phyloP scores from a whole-genome alignment of 495 filamentous ascomycete genomes.

The Penicillium coprophilum region DNA sequence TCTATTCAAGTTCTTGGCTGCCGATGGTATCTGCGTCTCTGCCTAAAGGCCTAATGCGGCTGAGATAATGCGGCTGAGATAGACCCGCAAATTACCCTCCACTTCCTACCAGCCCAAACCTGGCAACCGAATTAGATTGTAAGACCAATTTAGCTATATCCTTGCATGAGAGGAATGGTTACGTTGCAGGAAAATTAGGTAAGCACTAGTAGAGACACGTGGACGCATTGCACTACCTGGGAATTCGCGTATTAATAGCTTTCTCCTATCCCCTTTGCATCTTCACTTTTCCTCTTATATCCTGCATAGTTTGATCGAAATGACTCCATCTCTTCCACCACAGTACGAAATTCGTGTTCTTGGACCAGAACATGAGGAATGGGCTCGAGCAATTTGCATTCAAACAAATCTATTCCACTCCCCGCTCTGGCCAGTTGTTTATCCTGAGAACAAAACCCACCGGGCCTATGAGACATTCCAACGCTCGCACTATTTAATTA shows the following conservation, averaged over 20 bases:
- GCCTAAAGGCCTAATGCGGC: too few species aligned
- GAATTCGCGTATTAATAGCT: neutral
- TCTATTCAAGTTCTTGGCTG: too few species aligned
- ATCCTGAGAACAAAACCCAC: neutral
- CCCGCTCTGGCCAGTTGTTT: constrained; percentile 27
- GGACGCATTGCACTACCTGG: neutral
- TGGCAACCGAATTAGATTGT: too few species aligned
- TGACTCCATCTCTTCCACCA: neutral
- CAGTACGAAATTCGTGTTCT: constrained; percentile 19
- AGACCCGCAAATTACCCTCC: too few species aligned
- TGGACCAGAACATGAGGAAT: constrained; percentile 32
- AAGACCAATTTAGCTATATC: too few species aligned
- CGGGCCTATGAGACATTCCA: neutral
- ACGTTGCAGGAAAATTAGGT: too few species aligned
- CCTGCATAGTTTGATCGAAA: neutral
- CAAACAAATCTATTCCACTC: constrained; percentile 41
- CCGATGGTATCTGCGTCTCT: too few species aligned
- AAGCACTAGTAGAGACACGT: too few species aligned
- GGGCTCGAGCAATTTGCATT: constrained; percentile 36
- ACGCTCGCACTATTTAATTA: neutral
- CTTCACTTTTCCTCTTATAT: neutral
- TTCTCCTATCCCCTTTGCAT: neutral
- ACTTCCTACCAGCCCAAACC: too few species aligned
- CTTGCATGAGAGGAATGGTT: too few species aligned
- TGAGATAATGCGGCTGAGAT: too few species aligned